Conservation (phyloP, 2,329 filamentous ascomycete genomes). For the Aspergillus latus region DNA sequence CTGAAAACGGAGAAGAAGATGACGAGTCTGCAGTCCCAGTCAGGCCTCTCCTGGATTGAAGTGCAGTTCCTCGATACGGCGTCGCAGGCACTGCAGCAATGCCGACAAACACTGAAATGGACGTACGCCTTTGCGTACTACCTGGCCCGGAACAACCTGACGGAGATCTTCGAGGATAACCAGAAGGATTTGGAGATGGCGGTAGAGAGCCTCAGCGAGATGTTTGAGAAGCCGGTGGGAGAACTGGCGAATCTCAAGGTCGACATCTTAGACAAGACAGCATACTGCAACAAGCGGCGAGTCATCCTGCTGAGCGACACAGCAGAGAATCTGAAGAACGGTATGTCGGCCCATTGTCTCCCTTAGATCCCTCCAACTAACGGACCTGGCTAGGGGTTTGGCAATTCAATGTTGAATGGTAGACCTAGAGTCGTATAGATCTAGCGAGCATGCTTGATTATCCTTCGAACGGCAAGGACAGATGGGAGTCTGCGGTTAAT, state of each 20-base stretch:
- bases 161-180: conserved; percentile 97
- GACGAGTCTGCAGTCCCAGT: conserved; percentile 89
- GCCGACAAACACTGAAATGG: conserved; percentile 98
- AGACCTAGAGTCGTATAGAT: conserved; percentile 23
- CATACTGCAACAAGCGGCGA: conserved; percentile 90
- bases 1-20: conserved; percentile 99
- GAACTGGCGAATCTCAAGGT: conserved; percentile 86
- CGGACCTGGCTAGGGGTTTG: conserved; percentile 39
- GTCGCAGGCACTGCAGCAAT: conserved; percentile 89
- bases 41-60: conserved; percentile 98
- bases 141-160: conserved; percentile 90
- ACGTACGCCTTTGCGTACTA: conserved; percentile 99
- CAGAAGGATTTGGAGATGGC: conserved; percentile 98
- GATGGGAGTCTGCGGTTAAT: background rate
- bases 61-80: conserved; percentile 95
- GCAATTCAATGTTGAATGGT: conserved; percentile 48
- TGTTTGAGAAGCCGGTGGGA: conserved; percentile 96
- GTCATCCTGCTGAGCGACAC: conserved; percentile 90
- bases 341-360: conserved; percentile 52
- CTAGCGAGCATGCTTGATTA: conserved; percentile 16
- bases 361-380: background rate
- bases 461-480: background rate
- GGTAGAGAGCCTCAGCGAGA: conserved; percentile 93
- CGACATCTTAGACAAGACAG: conserved; percentile 97
- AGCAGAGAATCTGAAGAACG: conserved; percentile 83